Base-by-base conservation (phyloP, 345 rosid species). In the Physaria fendleri region DNA sequence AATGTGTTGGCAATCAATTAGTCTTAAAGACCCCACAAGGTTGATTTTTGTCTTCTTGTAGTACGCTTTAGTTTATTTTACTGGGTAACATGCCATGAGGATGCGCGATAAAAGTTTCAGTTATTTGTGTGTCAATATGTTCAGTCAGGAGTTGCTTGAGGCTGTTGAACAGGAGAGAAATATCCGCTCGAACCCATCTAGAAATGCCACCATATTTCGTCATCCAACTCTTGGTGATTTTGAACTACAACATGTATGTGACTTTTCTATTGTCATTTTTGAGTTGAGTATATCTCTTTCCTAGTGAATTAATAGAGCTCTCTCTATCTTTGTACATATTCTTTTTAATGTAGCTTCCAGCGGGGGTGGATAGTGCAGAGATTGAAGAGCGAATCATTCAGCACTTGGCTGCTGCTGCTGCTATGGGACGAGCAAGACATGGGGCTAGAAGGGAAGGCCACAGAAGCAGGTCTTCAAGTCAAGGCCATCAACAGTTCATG, bases 361-460 rank as follows among this genome's bases (percentile, higher is more conserved):
- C 72, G 46, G 92, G 90, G 30, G 80, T 70, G 65, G 87, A 81
- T 73, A 91, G 89, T 24, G 75, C 86, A 44, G 99, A 89, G 54
- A 89, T 93, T 68, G 97, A 93, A 76, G 99, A 89, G 74, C 84
- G 92, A 29, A 87, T 93, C 63, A 83, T 93, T 59, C 97, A 89
- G 85, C 99, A 93, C 74, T 61, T 93, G 54, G 92, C 99, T 38
- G 90, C 96, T 1, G 96, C 98, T 22, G 93, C 99, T 35, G 97
- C 99, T 62, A 93, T 87, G 91, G 99, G 99, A 8, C 83, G 91
- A 56, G 85, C 82, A 43, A 88, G 88, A 18, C 94, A 85, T 45
- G 74, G 84, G 62, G 71, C 77, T 39, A 78, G 91, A 76, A 87
- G 99, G 81, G 97, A 82, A 63, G 81, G 90, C 40, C 86, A 83